Conservation (phyloP, 371 early-diverging fungal genomes). For the Coemansia sp. region DNA sequence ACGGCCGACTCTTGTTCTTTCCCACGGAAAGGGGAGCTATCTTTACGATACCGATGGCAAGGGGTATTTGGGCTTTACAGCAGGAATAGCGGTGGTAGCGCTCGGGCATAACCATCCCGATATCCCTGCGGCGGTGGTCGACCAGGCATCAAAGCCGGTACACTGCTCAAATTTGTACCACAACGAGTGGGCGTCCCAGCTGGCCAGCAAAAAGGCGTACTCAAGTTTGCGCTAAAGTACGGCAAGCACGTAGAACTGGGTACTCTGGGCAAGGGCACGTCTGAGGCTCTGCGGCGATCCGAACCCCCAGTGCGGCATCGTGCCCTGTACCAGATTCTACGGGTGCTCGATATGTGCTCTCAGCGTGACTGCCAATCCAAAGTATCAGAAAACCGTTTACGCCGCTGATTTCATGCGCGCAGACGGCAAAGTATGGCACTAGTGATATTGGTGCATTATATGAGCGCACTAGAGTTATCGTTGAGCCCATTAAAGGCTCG, state of each 20-base stretch:
- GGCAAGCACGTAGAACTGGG: slow-evolving; percentile 63
- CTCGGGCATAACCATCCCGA: slow-evolving; percentile 80
- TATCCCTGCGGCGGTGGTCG: slow-evolving; percentile 64
- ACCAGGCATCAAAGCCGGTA: slow-evolving; percentile 74
- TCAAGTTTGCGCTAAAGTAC: slow-evolving; percentile 93
- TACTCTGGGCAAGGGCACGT: slow-evolving; percentile 40
- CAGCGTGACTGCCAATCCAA: slow-evolving; percentile 83
- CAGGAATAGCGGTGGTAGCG: slow-evolving; percentile 90
- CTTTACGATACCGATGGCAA: slow-evolving; percentile 69
- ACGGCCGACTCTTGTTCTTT: slow-evolving; percentile 64
- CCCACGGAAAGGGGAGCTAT: slow-evolving; percentile 72
- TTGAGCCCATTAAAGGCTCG: slow-evolving; percentile 96
- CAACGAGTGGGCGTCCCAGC: slow-evolving; percentile 69
- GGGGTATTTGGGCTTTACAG: slow-evolving; percentile 77
- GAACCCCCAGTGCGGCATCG: slow-evolving; percentile 55
- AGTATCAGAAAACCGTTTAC: slow-evolving; percentile 88
- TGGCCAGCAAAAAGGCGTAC: slow-evolving; percentile 82
- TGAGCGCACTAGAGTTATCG: slow-evolving; percentile 85
- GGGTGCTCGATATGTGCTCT: slow-evolving; percentile 93
- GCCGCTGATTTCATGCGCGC: slow-evolving; percentile 85
- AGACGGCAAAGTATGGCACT: slow-evolving; percentile 63
- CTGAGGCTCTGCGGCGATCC: slow-evolving; percentile 47
- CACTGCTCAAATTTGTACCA: slow-evolving; percentile 84
- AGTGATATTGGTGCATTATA: slow-evolving; percentile 56
- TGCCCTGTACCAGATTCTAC: slow-evolving; percentile 90